Conservation (phyloP, 1,284 basidiomycete species). For the Wolfiporia cocos region DNA sequence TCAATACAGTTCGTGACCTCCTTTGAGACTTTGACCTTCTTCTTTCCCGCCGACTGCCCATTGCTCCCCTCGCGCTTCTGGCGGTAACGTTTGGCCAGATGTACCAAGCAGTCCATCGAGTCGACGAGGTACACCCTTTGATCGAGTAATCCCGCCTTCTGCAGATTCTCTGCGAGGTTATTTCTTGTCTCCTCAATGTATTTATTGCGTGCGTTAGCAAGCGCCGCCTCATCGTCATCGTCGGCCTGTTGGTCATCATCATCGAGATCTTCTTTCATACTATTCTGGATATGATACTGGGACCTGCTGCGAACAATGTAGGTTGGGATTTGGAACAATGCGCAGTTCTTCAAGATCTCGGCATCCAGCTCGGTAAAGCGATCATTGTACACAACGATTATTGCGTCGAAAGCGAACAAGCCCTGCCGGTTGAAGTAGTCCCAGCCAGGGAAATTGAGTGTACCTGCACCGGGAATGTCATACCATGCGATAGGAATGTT, state of each 20-base stretch:
- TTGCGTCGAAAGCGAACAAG: slow-evolving; percentile 4
- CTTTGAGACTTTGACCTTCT: no score
- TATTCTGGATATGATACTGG: slow-evolving; percentile 1
- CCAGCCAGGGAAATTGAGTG: slow-evolving; percentile 1
- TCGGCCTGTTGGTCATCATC: background rate
- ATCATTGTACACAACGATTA: slow-evolving; percentile 3
- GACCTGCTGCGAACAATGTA: slow-evolving; percentile 5
- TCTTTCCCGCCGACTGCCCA: no score
- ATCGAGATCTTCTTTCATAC: background rate
- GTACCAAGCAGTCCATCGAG: background rate
- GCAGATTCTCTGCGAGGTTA: background rate
- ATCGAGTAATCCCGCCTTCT: background rate
- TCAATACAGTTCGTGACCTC: background rate
- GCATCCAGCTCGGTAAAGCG: slow-evolving; percentile 3
- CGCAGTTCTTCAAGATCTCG: slow-evolving; percentile 2
- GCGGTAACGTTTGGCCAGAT: background rate
- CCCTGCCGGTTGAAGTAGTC: slow-evolving; percentile 4
- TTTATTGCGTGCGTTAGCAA: slow-evolving; percentile 1
- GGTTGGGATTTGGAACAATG: slow-evolving; percentile 2
- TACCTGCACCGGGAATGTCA: slow-evolving; percentile 7
- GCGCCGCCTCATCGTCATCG: background rate
- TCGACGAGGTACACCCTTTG: slow-evolving; percentile 6
- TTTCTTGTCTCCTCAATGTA: slow-evolving; percentile 1
- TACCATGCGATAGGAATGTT: slow-evolving; percentile 4
- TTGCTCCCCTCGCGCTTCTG: no score